phyloP scores from a whole-genome alignment of 176 grass and related monocot genomes.

The Ananas comosus region DNA sequence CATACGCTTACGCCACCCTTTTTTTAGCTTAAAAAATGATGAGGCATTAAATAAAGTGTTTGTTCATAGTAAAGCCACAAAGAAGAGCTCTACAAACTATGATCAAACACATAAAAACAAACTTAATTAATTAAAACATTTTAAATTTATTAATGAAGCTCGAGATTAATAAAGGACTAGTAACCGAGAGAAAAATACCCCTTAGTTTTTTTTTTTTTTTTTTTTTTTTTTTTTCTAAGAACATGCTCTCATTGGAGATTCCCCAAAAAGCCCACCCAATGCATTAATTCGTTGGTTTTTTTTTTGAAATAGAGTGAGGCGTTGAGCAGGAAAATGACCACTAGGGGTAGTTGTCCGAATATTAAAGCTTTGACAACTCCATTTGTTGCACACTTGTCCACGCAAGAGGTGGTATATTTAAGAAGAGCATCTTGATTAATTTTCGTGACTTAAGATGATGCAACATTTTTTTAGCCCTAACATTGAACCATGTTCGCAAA shows the following conservation, averaged over 20 bases:
- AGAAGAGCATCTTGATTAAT: not conserved
- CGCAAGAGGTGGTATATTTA: not conserved
- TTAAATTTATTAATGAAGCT: not conserved
- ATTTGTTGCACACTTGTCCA: not conserved
- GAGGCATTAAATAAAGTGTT: not conserved
- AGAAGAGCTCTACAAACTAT: too few species aligned
- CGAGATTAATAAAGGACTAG: not conserved
- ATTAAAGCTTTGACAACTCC: not conserved
- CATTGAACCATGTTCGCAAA: too few species aligned
- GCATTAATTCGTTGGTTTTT: not conserved
- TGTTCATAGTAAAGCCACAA: too few species aligned
- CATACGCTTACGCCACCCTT: constrained; percentile 14
- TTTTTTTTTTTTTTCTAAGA: not conserved
- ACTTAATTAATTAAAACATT: too few species aligned
- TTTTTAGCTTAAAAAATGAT: not conserved
- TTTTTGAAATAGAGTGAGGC: not conserved
- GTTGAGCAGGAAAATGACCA: constrained; percentile 1
- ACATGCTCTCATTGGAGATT: constrained; percentile 10
- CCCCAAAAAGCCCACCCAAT: not conserved
- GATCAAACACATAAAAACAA: too few species aligned
- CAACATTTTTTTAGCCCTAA: too few species aligned
- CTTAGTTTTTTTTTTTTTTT: not conserved
- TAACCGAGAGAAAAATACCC: not conserved
- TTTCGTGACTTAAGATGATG: not conserved
- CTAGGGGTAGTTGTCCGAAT: not conserved